Evolutionary conservation across 139 green algal species (phyloP).

Genomic region (Auxenochlorella protothecoides): DNA sequence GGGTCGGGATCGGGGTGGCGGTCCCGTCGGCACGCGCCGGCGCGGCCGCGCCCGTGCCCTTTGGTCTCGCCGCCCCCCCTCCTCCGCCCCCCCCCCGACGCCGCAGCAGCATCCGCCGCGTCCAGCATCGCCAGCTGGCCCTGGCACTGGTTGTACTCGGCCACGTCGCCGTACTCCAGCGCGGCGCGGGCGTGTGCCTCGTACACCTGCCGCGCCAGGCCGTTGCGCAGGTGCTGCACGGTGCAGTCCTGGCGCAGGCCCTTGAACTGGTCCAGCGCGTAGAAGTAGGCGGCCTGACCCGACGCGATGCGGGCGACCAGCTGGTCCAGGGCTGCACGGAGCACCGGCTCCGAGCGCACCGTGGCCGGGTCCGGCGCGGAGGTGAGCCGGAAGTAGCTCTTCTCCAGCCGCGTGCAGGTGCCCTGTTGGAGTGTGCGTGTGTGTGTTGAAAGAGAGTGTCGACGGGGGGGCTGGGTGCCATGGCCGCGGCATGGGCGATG

Average conservation of each 20-base stretch:
- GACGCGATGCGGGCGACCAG: constrained; percentile 38
- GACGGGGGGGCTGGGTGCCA: not conserved
- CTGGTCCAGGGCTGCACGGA: constrained; percentile 40
- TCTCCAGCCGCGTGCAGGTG: constrained; percentile 63
- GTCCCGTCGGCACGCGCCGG: not conserved
- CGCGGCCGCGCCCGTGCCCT: not conserved
- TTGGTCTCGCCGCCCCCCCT: not conserved
- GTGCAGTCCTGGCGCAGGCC: constrained; percentile 82
- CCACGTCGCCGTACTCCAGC: constrained; percentile 76
- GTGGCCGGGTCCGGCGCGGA: constrained; percentile 45
- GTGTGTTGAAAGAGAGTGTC: not conserved
- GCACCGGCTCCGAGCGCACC: constrained; percentile 60
- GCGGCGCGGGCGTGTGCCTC: constrained; percentile 31
- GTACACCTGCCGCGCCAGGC: constrained; percentile 40
- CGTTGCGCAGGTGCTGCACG: constrained; percentile 66
- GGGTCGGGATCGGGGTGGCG: not conserved
- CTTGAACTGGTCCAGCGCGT: constrained; percentile 81
- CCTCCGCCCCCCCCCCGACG: too few species aligned
- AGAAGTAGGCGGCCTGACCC: constrained; percentile 51
- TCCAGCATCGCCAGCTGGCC: constrained; percentile 46
- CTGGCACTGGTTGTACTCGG: constrained; percentile 90
- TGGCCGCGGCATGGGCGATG: not conserved
- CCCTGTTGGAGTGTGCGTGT: constrained; percentile 21
- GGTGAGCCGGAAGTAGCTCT: constrained; percentile 83
- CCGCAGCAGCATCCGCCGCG: not conserved